A percentile compares a stretch with the other conserved stretches of the same genome.
Conservation (phyloP, 1,284 basidiomycete species). For the Ceratobasidium sp. region DNA sequence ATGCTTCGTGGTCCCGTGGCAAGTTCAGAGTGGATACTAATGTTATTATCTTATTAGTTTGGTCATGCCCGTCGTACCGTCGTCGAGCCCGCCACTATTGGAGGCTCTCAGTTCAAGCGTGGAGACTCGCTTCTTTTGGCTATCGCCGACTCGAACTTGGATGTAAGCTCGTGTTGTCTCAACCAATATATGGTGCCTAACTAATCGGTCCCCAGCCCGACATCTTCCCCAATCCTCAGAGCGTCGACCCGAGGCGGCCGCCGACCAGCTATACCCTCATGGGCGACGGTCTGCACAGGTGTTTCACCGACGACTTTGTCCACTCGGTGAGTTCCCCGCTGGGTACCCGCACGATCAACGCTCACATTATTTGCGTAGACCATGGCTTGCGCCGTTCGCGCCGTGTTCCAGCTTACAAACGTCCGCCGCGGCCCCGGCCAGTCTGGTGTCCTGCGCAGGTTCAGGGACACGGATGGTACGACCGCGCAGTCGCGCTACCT, state of each 20-base stretch:
- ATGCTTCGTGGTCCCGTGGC: slow-evolving; percentile 53
- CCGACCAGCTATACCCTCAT: slow-evolving; percentile 62
- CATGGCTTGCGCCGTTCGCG: slow-evolving; percentile 61
- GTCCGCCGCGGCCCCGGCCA: slow-evolving; percentile 65
- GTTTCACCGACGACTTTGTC: slow-evolving; percentile 63
- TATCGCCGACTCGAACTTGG: slow-evolving; percentile 15
- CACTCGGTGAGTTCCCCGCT: slow-evolving; percentile 26
- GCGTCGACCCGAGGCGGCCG: slow-evolving; percentile 62
- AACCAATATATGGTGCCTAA: slow-evolving; percentile 50
- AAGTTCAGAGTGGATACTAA: neutral
- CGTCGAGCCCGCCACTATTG: slow-evolving; percentile 61
- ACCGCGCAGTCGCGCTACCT: slow-evolving; percentile 62
- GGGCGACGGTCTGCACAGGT: slow-evolving; percentile 66
- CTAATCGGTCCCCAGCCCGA: slow-evolving; percentile 56
- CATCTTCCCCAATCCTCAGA: slow-evolving; percentile 63
- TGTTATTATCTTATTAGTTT: slow-evolving; percentile 6
- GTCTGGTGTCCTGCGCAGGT: slow-evolving; percentile 63
- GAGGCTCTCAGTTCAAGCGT: neutral
- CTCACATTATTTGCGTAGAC: slow-evolving; percentile 52
- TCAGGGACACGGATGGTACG: slow-evolving; percentile 53
- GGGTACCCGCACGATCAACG: neutral
- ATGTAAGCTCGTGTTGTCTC: slow-evolving; percentile 10
- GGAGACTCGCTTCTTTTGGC: slow-evolving; percentile 27
- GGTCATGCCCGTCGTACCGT: slow-evolving; percentile 47
- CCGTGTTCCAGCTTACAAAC: slow-evolving; percentile 62